Evolutionary conservation across 805 yeast genomes (phyloP).

Genomic region (Aciculoconidium aculeatum): DNA sequence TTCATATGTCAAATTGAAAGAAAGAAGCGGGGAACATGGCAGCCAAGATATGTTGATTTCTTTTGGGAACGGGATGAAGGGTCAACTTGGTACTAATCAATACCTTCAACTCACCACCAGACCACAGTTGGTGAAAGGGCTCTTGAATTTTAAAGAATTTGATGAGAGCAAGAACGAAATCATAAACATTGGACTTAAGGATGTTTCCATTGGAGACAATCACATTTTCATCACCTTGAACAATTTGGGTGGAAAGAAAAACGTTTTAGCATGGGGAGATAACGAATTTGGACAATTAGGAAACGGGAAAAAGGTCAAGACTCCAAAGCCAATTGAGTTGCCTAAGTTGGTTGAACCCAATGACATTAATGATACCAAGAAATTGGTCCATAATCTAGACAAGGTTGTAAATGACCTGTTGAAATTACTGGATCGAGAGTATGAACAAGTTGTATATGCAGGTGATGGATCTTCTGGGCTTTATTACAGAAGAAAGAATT

Average conservation of each 20-base stretch:
- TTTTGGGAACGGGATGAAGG: slow-evolving; percentile 81
- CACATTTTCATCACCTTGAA: slow-evolving; percentile 58
- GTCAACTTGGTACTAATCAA: slow-evolving; percentile 78
- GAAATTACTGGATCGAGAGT: slow-evolving; percentile 31
- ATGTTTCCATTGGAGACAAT: slow-evolving; percentile 57
- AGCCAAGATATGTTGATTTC: slow-evolving; percentile 26
- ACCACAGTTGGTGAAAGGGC: slow-evolving; percentile 54
- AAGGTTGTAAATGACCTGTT: slow-evolving; percentile 40
- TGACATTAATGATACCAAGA: slow-evolving; percentile 19
- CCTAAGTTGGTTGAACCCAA: slow-evolving; percentile 58
- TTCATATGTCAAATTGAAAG: slow-evolving; percentile 25
- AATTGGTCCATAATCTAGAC: slow-evolving; percentile 25
- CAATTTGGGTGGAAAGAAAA: slow-evolving; percentile 40
- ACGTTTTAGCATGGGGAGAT: slow-evolving; percentile 77
- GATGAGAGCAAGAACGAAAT: slow-evolving; percentile 40
- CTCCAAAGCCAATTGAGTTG: slow-evolving; percentile 45
- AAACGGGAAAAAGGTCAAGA: slow-evolving; percentile 65
- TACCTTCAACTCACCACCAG: slow-evolving; percentile 66
- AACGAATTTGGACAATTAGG: slow-evolving; percentile 83
- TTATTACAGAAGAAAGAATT: slow-evolving; percentile 51
- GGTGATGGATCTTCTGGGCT: slow-evolving; percentile 61
- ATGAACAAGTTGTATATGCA: slow-evolving; percentile 55
- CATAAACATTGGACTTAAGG: slow-evolving; percentile 42
- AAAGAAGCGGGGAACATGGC: slow-evolving; percentile 16
- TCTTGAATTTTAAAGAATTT: slow-evolving; percentile 47